These are phyloP conservation scores for Metschnikowia lunata DNA, from an alignment of 805 yeast species.

Conservation along the genomic window DNA sequence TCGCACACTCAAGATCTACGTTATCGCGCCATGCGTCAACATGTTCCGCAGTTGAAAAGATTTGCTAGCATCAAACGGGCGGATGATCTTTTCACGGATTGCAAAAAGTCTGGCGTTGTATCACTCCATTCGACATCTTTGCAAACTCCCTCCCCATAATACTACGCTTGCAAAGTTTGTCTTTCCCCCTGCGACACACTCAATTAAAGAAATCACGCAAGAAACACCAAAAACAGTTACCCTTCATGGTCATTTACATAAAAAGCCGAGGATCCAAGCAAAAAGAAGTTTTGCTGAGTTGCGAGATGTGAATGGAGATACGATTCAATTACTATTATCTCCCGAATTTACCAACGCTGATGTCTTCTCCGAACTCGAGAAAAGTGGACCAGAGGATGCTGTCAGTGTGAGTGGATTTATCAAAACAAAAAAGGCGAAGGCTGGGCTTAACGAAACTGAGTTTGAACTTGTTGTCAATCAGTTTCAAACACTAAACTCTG, in stretches of 20 bases:
- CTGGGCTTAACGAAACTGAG: conserved; percentile 10
- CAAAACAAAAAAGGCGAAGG: conserved; percentile 26
- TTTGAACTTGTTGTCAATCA: conserved; percentile 59
- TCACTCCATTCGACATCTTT: background rate
- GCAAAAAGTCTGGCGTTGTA: no score
- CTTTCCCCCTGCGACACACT: conserved; percentile 35
- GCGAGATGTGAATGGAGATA: conserved; percentile 68
- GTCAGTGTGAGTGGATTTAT: conserved; percentile 60
- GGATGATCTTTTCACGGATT: no score
- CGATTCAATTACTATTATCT: conserved; percentile 45
- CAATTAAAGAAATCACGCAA: conserved; percentile 13
- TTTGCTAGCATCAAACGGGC: no score
- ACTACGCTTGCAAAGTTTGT: conserved; percentile 23
- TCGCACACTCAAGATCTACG: no score
- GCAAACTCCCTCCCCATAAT: conserved; percentile 7
- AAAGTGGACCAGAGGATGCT: conserved; percentile 69
- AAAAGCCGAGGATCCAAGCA: conserved; percentile 67
- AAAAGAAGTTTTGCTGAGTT: conserved; percentile 69
- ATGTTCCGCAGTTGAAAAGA: no score
- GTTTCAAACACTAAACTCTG: conserved; percentile 55
- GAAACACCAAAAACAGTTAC: conserved; percentile 29
- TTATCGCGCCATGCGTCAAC: no score
- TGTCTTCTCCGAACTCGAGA: conserved; percentile 35
- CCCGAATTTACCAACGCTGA: conserved; percentile 41
- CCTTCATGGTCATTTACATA: conserved; percentile 81